These are phyloP conservation scores for Trichophyton equinum DNA, from an alignment of 2,329 filamentous ascomycete genomes.

Conservation along the genomic window DNA sequence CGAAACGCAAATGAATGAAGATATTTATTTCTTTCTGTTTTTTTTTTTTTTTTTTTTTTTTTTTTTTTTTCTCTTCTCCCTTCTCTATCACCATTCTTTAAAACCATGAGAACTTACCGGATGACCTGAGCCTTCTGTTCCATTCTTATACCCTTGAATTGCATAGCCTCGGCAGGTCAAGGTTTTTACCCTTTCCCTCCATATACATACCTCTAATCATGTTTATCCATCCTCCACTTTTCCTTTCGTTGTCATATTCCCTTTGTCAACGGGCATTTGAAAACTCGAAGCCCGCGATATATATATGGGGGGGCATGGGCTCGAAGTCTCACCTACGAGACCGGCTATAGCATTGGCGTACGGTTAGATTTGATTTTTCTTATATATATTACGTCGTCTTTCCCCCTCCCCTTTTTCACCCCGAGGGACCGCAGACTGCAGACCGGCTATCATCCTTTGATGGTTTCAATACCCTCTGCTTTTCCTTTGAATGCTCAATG, in stretches of 20 bases:
- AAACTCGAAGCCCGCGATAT: neutral
- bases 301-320: slow-evolving; percentile 2
- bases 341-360: slow-evolving; percentile 1
- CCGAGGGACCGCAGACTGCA: neutral
- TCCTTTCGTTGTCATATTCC: neutral
- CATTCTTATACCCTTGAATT: slow-evolving; percentile 2
- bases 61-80: too few relatives aligned
- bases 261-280: neutral
- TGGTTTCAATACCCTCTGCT: neutral
- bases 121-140: neutral
- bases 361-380: neutral
- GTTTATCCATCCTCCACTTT: neutral
- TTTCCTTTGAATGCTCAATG: neutral
- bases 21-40: too few relatives aligned
- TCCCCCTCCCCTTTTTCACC: neutral
- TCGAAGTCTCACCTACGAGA: neutral
- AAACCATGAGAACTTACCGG: neutral
- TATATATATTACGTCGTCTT: neutral
- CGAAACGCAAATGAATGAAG: slow-evolving; percentile 3
- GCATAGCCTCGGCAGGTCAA: neutral
- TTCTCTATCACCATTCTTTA: neutral
- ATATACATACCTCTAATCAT: neutral
- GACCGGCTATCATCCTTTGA: neutral
- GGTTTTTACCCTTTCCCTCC: neutral
- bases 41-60: too few relatives aligned